Percentiles rank a stretch among this genome's conserved stretches.
Conservation (phyloP, 345 rosid species). For the Syzygium grande region DNA sequence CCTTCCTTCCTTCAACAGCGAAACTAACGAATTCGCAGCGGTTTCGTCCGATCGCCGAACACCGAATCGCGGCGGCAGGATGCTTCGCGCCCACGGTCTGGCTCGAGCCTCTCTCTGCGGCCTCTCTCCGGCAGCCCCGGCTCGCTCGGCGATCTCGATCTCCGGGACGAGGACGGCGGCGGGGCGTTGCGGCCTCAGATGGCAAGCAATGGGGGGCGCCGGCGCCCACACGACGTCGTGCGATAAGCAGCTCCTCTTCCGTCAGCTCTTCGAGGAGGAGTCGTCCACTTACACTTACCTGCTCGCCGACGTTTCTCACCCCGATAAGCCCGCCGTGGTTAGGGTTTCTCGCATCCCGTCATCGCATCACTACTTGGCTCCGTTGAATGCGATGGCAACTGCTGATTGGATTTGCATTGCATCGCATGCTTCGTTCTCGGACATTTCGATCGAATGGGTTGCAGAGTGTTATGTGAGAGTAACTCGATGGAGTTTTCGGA, state of each 20-base stretch:
- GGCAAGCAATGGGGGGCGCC: neutral
- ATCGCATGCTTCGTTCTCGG: neutral
- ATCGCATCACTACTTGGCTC: neutral
- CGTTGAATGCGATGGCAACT: neutral
- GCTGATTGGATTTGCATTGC: neutral
- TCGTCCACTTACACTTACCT: slow-evolving; percentile 86
- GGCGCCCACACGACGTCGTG: slow-evolving; percentile 1
- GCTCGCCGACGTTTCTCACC: slow-evolving; percentile 83
- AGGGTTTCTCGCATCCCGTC: neutral
- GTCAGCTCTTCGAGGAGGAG: slow-evolving; percentile 89
- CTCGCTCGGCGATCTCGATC: neutral
- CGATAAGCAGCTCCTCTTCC: slow-evolving; percentile 49
- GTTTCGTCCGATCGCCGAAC: neutral
- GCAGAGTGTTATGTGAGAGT: neutral
- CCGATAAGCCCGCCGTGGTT: slow-evolving; percentile 85
- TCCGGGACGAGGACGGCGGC: neutral
- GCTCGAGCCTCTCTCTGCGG: neutral
- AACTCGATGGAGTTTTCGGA: neutral
- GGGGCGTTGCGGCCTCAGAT: neutral
- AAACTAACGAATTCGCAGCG: neutral
- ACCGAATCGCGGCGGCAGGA: neutral
- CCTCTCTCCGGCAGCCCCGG: neutral
- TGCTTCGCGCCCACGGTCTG: neutral
- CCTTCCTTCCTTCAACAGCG: neutral
- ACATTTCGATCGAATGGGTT: neutral